Evolutionary conservation across 192 early-diverging fungal genomes (phyloP).

Genomic region (Paraglomus occultum): DNA sequence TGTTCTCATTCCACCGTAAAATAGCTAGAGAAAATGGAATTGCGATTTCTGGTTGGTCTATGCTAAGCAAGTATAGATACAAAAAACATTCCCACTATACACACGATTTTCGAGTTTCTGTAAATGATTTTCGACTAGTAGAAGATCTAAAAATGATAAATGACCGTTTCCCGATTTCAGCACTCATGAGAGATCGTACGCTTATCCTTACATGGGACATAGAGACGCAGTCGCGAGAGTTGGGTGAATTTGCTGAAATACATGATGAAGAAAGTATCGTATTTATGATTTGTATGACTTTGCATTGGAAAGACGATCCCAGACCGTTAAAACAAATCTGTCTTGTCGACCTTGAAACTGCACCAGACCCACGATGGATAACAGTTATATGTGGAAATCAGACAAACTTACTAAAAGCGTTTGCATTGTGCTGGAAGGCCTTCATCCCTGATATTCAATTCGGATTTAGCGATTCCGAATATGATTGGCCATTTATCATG

Average conservation of each 20-base stretch:
- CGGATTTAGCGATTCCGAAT: not conserved
- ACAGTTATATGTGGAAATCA: slow-evolving; percentile 9
- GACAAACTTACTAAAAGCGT: slow-evolving; percentile 15
- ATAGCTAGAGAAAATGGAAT: slow-evolving; percentile 6
- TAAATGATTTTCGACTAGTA: slow-evolving; percentile 11
- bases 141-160: not conserved
- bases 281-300: slow-evolving; percentile 11
- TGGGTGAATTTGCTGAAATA: slow-evolving; percentile 1
- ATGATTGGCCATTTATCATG: slow-evolving; percentile 3
- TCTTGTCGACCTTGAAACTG: slow-evolving; percentile 3
- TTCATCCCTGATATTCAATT: slow-evolving; percentile 2
- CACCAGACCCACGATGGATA: slow-evolving; percentile 8
- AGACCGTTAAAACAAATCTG: slow-evolving; percentile 13
- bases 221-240: not conserved
- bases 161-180: not conserved
- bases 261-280: slow-evolving; percentile 2
- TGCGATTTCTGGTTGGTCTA: not conserved
- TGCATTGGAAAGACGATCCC: slow-evolving; percentile 14
- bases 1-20: slow-evolving; percentile 1
- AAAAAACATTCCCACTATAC: slow-evolving; percentile 2
- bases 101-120: slow-evolving; percentile 1
- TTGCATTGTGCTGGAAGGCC: not conserved
- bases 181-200: slow-evolving; percentile 5
- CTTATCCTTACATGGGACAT: slow-evolving; percentile 11
- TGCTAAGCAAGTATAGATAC: slow-evolving; percentile 8